phyloP scores from a whole-genome alignment of 805 yeast species.

The Candida golubevii region DNA sequence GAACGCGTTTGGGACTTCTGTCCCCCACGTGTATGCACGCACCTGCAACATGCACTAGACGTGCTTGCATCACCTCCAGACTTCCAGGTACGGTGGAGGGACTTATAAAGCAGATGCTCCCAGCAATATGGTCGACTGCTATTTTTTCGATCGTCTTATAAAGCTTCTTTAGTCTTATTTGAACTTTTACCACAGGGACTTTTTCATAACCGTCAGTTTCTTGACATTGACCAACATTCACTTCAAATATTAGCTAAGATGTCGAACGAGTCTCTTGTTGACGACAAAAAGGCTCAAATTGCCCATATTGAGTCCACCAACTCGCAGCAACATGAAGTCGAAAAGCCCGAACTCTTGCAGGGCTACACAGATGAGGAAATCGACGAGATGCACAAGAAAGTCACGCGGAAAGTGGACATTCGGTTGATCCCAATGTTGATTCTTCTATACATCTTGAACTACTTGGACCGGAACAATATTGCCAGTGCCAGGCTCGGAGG shows the following conservation, averaged over 20 bases:
- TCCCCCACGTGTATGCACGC: too few species aligned
- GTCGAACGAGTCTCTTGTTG: slow-evolving; percentile 1
- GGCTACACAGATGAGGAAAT: slow-evolving; percentile 40
- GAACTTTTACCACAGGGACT: too few species aligned
- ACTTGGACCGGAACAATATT: slow-evolving; percentile 49
- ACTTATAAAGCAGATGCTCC: too few species aligned
- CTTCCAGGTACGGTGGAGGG: too few species aligned
- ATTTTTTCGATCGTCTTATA: too few species aligned
- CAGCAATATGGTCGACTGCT: too few species aligned
- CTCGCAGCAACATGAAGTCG: background rate
- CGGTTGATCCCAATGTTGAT: slow-evolving; percentile 49
- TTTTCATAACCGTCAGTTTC: too few species aligned
- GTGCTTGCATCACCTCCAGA: too few species aligned
- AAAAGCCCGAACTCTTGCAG: slow-evolving; percentile 30
- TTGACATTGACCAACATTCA: background rate
- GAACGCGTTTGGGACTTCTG: too few species aligned
- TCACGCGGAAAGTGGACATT: slow-evolving; percentile 45
- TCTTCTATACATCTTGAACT: slow-evolving; percentile 48
- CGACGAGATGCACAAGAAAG: slow-evolving; percentile 36
- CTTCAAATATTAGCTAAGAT: background rate
- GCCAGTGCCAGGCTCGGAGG: slow-evolving; percentile 54
- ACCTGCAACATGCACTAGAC: too few species aligned
- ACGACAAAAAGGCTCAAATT: slow-evolving; percentile 8
- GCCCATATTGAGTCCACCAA: slow-evolving; percentile 9
- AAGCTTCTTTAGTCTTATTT: too few species aligned